Evolutionary conservation across 345 rosid genomes (phyloP).

Genomic region (Iberis pinnata): DNA sequence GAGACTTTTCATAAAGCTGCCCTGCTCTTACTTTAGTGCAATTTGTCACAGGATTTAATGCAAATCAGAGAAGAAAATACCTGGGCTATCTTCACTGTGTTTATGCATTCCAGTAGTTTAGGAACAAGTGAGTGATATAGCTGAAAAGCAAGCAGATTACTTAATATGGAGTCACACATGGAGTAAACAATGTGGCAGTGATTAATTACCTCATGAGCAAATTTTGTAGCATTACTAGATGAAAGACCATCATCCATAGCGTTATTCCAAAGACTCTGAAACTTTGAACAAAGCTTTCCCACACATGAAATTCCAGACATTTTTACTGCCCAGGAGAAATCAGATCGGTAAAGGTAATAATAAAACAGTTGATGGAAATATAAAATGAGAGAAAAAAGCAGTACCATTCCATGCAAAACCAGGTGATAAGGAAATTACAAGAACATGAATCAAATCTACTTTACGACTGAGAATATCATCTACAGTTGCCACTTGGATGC

Average conservation of each 20-base stretch:
- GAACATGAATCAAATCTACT: conserved; percentile 48
- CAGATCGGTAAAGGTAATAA: conserved; percentile 8
- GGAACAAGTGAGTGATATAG: conserved; percentile 50
- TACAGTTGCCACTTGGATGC: conserved; percentile 55
- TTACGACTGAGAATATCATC: conserved; percentile 48
- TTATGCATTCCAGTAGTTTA: conserved; percentile 57
- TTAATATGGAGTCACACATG: conserved; percentile 10
- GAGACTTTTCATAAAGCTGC: too few relatives aligned
- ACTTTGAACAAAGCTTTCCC: conserved; percentile 67
- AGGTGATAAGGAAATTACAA: conserved; percentile 49
- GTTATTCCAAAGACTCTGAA: conserved; percentile 36
- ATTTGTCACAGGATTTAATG: neutral
- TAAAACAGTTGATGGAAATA: neutral
- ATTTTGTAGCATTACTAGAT: conserved; percentile 34
- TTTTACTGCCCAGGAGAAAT: conserved; percentile 52
- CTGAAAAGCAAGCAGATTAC: conserved; percentile 37
- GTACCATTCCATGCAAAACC: conserved; percentile 83
- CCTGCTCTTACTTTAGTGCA: too few relatives aligned
- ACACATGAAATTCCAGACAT: conserved; percentile 55
- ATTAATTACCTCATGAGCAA: conserved; percentile 56
- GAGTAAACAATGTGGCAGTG: neutral
- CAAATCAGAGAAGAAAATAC: conserved; percentile 31
- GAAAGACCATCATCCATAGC: conserved; percentile 28
- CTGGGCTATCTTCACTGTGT: conserved; percentile 83
- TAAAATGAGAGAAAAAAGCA: conserved; percentile 17